These are phyloP conservation scores for Melampsora americana DNA, from an alignment of 1,284 basidiomycete genomes.

Conservation along the genomic window DNA sequence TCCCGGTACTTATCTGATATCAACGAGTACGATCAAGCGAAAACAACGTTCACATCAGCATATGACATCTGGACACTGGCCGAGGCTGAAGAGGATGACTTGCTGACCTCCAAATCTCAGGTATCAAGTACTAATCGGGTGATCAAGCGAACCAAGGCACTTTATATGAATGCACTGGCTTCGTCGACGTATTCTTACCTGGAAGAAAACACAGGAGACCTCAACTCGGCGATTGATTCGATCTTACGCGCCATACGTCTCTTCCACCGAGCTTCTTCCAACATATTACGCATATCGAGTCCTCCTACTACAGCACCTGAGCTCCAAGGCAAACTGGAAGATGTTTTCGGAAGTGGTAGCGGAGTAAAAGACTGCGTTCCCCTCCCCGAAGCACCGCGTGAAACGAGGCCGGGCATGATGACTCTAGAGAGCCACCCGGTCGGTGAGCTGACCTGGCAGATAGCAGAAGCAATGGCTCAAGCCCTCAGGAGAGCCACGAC, in stretches of 20 bases:
- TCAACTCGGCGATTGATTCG: constrained; percentile 36
- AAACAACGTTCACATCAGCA: constrained; percentile 22
- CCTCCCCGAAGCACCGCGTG: constrained; percentile 34
- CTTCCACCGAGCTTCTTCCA: constrained; percentile 38
- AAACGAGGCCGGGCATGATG: constrained; percentile 12
- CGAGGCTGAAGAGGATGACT: constrained; percentile 26
- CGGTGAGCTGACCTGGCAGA: constrained; percentile 38
- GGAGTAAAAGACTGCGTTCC: constrained; percentile 35
- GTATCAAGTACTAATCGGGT: constrained; percentile 26
- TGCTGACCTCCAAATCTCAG: constrained; percentile 8
- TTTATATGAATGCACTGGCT: constrained; percentile 32
- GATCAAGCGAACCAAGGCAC: constrained; percentile 23
- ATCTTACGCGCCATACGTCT: constrained; percentile 29
- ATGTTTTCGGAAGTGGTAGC: constrained; percentile 35
- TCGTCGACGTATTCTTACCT: constrained; percentile 39
- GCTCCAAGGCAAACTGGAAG: constrained; percentile 5
- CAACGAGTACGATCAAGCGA: constrained; percentile 15
- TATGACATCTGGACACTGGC: constrained; percentile 34
- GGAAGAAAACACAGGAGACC: constrained; percentile 35
- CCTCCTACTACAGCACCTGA: background rate
- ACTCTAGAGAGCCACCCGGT: constrained; percentile 41
- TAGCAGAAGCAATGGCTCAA: constrained; percentile 27
- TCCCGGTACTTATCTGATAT: constrained; percentile 37
- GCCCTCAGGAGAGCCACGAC: constrained; percentile 22
- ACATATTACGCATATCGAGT: constrained; percentile 36